These are phyloP conservation scores for Vigna unguiculata DNA, from an alignment of 306 rosid genomes.

Conservation along the genomic window DNA sequence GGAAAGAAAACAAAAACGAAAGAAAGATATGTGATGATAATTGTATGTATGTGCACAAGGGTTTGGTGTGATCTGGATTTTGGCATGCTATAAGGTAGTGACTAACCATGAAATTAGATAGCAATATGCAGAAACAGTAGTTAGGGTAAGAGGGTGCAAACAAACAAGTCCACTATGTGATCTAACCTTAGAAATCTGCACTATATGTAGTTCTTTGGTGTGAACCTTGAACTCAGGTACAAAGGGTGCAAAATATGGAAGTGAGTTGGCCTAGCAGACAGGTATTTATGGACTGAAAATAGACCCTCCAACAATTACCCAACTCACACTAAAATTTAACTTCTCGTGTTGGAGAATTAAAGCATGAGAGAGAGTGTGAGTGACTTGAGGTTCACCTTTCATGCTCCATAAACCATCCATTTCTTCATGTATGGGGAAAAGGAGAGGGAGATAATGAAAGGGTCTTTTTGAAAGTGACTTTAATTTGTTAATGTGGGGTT, in stretches of 20 bases:
- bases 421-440: constrained; percentile 61
- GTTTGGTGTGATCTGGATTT: constrained; percentile 36
- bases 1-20: background rate
- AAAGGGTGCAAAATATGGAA: constrained; percentile 58
- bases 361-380: constrained; percentile 18
- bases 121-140: background rate
- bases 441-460: constrained; percentile 50
- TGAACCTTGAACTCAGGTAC: constrained; percentile 35
- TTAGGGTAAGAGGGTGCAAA: constrained; percentile 27
- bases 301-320: constrained; percentile 71
- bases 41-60: background rate
- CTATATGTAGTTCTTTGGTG: constrained; percentile 46
- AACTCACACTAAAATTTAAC: constrained; percentile 50
- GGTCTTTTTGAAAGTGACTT: constrained; percentile 60
- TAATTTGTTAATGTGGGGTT: constrained; percentile 40
- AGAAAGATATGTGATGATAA: background rate
- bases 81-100: constrained; percentile 7
- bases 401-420: constrained; percentile 55
- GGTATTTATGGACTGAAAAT: constrained; percentile 63
- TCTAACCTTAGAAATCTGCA: constrained; percentile 16
- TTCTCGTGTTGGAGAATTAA: constrained; percentile 45
- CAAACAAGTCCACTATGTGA: constrained; percentile 1
- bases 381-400: constrained; percentile 53
- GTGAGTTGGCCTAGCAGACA: constrained; percentile 53
- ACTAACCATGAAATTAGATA: constrained; percentile 44